Evolutionary conservation across 495 filamentous ascomycete genomes (phyloP), one percentile per base, ranked within the genome.

Genomic region (Aspergillus conjunctus): DNA sequence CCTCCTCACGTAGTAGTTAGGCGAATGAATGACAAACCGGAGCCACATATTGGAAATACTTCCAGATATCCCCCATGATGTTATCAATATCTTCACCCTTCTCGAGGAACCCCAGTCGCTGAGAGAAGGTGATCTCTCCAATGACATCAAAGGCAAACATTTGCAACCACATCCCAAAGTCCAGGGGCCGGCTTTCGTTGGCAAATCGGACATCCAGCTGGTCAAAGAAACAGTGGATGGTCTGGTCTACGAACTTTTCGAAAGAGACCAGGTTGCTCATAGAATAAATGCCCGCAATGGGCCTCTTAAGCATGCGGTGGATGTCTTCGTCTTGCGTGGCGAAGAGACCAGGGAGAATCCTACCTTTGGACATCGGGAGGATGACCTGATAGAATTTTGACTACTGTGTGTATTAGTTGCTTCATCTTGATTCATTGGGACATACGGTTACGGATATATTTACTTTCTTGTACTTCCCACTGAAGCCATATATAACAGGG

Each of bases 111-210:
- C 77, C 76, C 3, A 72, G 65, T 18, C 72, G 66, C 31, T 66
- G 63, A 0, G 62, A 68, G 56, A 78, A 78, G 2, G 73, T 73
- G 7, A 79, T 53, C 30, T 67, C 66, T 33, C 74, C 74, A 30
- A 78, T 70, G 6, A 74, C 72, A 58, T 79, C 77, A 56, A 77
- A 78, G 0, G 79, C 78, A 61, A 76, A 82, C 55, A 62, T 73
- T 46, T 82, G 78, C 20, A 82, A 31, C 76, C 75, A 81, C 1
- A 59, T 45, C 0, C 64, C 71, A 0, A 80, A 52, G 49, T 77
- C 67, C 37, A 68, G 74, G 0, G 54, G 45, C 12, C 34, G 56
- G 1, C 55, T 48, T 0, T 59, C 68, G 5, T 52, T 48, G 1
- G 60, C 59, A 51, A 75, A 77, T 7, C 66, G 67, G 9, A 52